Evolutionary conservation across 495 filamentous ascomycete genomes (phyloP).

Genomic region (Hypoxylon crocopeplum): DNA sequence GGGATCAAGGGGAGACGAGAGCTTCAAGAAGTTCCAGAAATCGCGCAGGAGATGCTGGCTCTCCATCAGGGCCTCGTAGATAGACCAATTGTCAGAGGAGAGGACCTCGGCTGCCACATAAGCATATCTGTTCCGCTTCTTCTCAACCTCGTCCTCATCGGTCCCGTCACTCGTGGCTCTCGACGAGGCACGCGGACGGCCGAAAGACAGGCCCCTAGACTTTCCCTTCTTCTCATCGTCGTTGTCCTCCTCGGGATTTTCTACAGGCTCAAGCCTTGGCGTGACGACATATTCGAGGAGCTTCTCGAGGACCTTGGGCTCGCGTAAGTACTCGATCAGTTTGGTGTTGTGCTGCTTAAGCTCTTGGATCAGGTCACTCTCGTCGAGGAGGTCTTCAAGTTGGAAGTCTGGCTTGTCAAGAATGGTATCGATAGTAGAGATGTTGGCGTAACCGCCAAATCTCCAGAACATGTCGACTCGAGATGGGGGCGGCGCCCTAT

Average conservation of each 20-base stretch:
- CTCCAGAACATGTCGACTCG: conserved; percentile 91
- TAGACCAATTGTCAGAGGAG: conserved; percentile 95
- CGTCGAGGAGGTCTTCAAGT: conserved; percentile 94
- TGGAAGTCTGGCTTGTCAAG: conserved; percentile 94
- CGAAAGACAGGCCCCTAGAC: conserved; percentile 56
- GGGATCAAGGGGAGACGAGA: conserved; percentile 81
- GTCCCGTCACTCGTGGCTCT: conserved; percentile 44
- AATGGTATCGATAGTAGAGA: conserved; percentile 93
- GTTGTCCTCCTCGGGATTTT: conserved; percentile 66
- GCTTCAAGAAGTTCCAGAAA: conserved; percentile 91
- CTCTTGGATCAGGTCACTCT: conserved; percentile 95
- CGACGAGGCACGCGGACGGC: conserved; percentile 50
- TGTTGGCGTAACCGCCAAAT: conserved; percentile 97
- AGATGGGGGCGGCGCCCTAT: conserved; percentile 37
- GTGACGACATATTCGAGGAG: conserved; percentile 92
- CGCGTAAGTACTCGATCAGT: conserved; percentile 93
- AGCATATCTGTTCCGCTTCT: conserved; percentile 87
- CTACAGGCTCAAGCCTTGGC: conserved; percentile 66
- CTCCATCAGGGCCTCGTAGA: conserved; percentile 89
- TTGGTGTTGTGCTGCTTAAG: conserved; percentile 98
- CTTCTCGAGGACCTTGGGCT: conserved; percentile 83
- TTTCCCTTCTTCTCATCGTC: conserved; percentile 60
- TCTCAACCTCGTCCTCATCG: conserved; percentile 76
- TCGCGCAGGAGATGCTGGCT: conserved; percentile 75
- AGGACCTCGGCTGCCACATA: conserved; percentile 92